Evolutionary conservation across 768 basidiomycete species (phyloP).

Genomic region (Lentinula boryana): DNA sequence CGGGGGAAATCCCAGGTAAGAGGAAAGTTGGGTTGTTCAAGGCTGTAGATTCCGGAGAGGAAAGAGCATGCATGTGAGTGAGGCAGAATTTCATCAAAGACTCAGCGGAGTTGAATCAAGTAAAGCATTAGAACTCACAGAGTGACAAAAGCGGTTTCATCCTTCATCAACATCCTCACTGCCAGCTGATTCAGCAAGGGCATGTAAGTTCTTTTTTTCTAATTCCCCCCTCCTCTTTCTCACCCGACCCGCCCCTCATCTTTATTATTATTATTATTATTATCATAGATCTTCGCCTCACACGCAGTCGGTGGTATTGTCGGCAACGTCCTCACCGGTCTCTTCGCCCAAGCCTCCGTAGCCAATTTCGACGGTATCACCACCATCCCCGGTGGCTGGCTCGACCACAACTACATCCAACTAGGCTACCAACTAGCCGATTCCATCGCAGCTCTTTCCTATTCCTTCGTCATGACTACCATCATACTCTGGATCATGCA

Average conservation of each 20-base stretch:
- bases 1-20: no score
- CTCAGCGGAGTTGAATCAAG: no score
- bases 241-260: neutral
- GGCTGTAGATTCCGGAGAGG: no score
- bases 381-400: constrained; percentile 70
- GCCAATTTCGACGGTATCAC: constrained; percentile 76
- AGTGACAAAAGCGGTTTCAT: constrained; percentile 18
- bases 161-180: constrained; percentile 59
- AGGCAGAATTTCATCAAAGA: no score
- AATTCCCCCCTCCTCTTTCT: no score
- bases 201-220: no score
- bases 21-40: no score
- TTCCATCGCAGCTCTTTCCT: constrained; percentile 55
- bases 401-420: constrained; percentile 77
- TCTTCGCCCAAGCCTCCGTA: constrained; percentile 80
- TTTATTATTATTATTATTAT: neutral
- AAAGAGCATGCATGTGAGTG: no score
- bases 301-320: constrained; percentile 75
- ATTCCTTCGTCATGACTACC: constrained; percentile 61
- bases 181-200: constrained; percentile 81
- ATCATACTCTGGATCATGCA: constrained; percentile 88
- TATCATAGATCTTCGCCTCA: constrained; percentile 90
- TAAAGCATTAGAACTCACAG: no score
- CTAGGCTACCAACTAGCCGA: constrained; percentile 84
- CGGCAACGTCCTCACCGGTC: constrained; percentile 78